Base-by-base conservation (phyloP, 179 eudicot species). In the Corrigiola litoralis region DNA sequence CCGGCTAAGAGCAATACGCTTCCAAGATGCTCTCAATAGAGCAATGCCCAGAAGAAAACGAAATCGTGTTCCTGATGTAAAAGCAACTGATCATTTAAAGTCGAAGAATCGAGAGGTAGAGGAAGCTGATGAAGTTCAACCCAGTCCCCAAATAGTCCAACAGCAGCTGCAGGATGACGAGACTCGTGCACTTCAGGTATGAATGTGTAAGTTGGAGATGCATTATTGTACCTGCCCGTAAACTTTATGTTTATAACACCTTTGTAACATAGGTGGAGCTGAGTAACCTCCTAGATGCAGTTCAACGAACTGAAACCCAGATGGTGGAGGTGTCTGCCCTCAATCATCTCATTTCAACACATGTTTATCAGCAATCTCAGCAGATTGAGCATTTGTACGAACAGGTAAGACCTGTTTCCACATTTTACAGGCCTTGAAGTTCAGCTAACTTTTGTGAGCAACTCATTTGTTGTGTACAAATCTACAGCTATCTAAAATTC, bases 241-340 rank as follows among this genome's bases (percentile, higher is more conserved):
- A 20, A 53, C n/a, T 31, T n/a, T 17, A 3, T 38, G 17, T 3
- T 24, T 21, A 41, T 10, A 40, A 16, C 6, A 6, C 10, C 36
- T 58, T 21, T n/a, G 51, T 60, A 6, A 21, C 73, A 63, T 77
- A 92, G 98, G 86, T 84, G 65, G 97, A 92, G 78, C 77, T 92
- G 69, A 75, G 81, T 46, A 71, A 79, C 73, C 83, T 88, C 63
- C 76, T 92, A 63, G 98, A 92, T 74, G 95, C 94, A 47, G 97
- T 73, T 72, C 95, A 88, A 74, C 81, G 84, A 74, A 90, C 98
- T 40, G 97, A 90, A 72, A 87, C 95, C 32, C 90, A 84, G 77
- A 87, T 90, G 97, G 88, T 92, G 59, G 98, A 92, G 75, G 86
- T 92, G 90, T 92, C 98, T 67, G 97, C 95, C 20, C 73, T 92